These are phyloP conservation scores for Daldinia childiae DNA, from an alignment of 495 filamentous ascomycete species.

Conservation along the genomic window DNA sequence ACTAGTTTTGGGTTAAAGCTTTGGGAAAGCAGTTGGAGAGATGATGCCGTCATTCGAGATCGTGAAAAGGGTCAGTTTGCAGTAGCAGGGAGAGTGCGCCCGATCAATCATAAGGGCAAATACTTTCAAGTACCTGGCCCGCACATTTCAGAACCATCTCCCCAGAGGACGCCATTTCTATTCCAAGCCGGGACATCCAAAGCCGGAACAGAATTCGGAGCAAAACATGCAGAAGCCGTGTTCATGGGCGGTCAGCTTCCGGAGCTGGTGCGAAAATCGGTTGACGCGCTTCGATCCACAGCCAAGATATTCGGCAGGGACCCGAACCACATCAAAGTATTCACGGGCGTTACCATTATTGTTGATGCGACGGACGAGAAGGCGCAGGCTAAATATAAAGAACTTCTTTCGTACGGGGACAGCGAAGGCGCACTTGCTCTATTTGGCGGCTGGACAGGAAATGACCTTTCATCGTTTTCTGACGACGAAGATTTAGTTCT, in stretches of 20 bases:
- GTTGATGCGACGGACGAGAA: conserved; percentile 65
- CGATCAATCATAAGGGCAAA: conserved; percentile 70
- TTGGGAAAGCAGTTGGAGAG: conserved; percentile 68
- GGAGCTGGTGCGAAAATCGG: conserved; percentile 56
- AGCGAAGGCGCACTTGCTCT: conserved; percentile 65
- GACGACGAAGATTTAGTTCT: conserved; percentile 64
- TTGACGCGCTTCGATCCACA: conserved; percentile 61
- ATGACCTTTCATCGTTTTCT: conserved; percentile 58
- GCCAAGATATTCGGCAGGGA: conserved; percentile 56
- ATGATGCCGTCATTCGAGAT: conserved; percentile 65
- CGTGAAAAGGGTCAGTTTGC: conserved; percentile 62
- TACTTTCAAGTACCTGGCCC: conserved; percentile 69
- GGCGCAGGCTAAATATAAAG: conserved; percentile 61
- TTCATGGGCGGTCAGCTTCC: conserved; percentile 63
- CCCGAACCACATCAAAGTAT: conserved; percentile 62
- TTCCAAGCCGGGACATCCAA: conserved; percentile 67
- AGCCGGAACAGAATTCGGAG: conserved; percentile 65
- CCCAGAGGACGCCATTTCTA: conserved; percentile 68
- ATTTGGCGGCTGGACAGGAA: conserved; percentile 68
- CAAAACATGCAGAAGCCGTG: conserved; percentile 65
- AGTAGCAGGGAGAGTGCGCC: conserved; percentile 61
- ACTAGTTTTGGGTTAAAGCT: conserved; percentile 42
- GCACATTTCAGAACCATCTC: conserved; percentile 66
- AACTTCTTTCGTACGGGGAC: conserved; percentile 58
- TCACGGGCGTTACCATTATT: conserved; percentile 62